Base-by-base conservation (phyloP, 257 asterid genomes). In the Ilex aquifolium region DNA sequence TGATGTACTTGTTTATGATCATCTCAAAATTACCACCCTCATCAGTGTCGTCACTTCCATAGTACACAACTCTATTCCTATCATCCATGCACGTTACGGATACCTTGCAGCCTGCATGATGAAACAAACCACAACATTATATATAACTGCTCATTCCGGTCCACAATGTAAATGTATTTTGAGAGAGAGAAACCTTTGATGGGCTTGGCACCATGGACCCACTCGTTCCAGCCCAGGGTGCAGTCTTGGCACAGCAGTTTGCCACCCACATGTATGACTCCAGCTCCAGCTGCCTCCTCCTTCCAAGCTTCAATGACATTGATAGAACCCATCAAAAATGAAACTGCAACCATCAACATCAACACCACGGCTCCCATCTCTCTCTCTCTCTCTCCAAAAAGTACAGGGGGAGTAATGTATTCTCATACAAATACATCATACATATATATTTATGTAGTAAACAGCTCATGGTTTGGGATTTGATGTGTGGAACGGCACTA, bases 191-290 rank as follows among this genome's bases (percentile, higher is more conserved):
- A 66, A 90, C 97, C 96, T 76, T 85, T 67, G 59, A 91, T 75
- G 63, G 97, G 90, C 36, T 85, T 77, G 75, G 83, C 81, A 36
- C 83, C 96, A 29, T 78, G 69, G 63, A 80, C 83, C 97, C 97
- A 91, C 52, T 85, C 80, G 12, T 80, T 82, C 85, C 86, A 88
- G 36, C 88, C 95, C 54, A 70, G 36, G 29, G 76, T 66, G 75
- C 97, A 88, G 57, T 91, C 89, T 75, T 91, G 97, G 85, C 97
- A 91, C 21, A 82, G 85, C 44, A 88, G 94, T 71, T 74, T 84
- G 32, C 97, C 97, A 62, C 83, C 59, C 21, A 85, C 85, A 32
- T 88, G 93, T 15, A 88, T 80, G 42, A 73, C 74, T 55, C 76
- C 69, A 17, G 62, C 60, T 8, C 31, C n/a, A 13, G 16, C 65